Evolutionary conservation across 208 protist species (phyloP), one percentile per base, ranked within the genome.

Genomic region (Acanthamoeba royreba): DNA sequence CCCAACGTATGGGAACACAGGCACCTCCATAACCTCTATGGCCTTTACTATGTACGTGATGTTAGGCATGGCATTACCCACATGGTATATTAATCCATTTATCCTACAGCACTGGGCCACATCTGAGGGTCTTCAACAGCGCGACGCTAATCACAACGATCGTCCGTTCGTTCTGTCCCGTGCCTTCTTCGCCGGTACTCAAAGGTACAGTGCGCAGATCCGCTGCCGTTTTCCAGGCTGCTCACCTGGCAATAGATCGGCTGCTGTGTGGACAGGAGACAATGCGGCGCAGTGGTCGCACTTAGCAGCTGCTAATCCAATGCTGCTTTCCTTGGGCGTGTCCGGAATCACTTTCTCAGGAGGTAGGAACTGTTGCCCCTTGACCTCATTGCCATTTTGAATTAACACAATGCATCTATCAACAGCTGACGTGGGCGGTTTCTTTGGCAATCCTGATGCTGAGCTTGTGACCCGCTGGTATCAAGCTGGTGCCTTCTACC

Each of bases 1-100:
- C 83, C 93, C 28, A 88, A 83, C 19, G 61, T 89, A 0, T 96
- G 98, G 1, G 96, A 99, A 92, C 99, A 99, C 96, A 96, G 99
- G 63, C 98, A 99, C 81, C 88, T 99, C 35, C 99, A 99, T 97
- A 99, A 99, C 96, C 95, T 99, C 61, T 99, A 99, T 95, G 98
- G 98, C 28, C 97, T 98, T 77, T 97, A 98, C 94, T 97, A 96
- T 43, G 85, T 87, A 95, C 74, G 95, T 93, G 55, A 4, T 35
- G 9, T 25, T 11, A 17, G 0, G 33, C 53, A 9, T 89, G 25
- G 0, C 22, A 25, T 1, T 52, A 0, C n/a, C 4, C 33, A 77
- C 86, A 87, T 69, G 38, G 15, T 4, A 15, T 93, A 35, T n/a
- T 74, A 92, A 25, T 40, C n/a, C n/a, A 61, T 58, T 87, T 92